Evolutionary conservation across 2,329 filamentous ascomycete species (phyloP).

Genomic region (Alternaria sp.): DNA sequence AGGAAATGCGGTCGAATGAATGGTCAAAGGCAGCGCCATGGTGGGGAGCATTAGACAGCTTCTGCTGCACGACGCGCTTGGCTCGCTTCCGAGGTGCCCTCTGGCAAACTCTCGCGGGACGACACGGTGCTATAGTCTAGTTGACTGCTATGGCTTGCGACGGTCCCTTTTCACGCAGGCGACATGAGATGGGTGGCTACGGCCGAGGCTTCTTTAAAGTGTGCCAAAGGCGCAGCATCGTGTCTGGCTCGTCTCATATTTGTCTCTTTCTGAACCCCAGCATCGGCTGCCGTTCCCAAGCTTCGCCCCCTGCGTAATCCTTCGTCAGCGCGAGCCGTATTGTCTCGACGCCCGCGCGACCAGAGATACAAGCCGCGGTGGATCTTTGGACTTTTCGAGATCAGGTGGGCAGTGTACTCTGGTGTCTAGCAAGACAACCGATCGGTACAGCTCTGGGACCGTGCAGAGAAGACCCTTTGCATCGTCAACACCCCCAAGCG

Average conservation of each 20-base stretch:
- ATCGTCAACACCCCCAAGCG: constrained; percentile 2
- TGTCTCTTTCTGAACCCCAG: constrained; percentile 31
- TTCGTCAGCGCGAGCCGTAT: constrained; percentile 34
- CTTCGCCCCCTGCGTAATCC: constrained; percentile 32
- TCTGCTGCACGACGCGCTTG: constrained; percentile 28
- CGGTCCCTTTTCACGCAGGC: constrained; percentile 21
- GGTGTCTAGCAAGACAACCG: constrained; percentile 30
- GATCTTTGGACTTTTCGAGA: constrained; percentile 7
- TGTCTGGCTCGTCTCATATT: constrained; percentile 40
- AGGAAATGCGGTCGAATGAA: constrained; percentile 20
- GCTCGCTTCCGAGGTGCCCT: constrained; percentile 22
- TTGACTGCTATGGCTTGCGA: constrained; percentile 20
- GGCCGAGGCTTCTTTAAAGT: constrained; percentile 32
- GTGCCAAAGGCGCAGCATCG: constrained; percentile 27
- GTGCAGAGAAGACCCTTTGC: constrained; percentile 16
- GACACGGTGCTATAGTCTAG: constrained; percentile 21
- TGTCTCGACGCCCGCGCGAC: constrained; percentile 30
- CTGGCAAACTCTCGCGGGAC: constrained; percentile 23
- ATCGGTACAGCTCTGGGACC: constrained; percentile 34
- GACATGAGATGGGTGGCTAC: constrained; percentile 36
- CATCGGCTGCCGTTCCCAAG: constrained; percentile 26
- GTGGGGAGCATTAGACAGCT: constrained; percentile 34
- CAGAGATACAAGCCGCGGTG: constrained; percentile 13
- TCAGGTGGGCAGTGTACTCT: constrained; percentile 8
- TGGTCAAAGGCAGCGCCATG: constrained; percentile 25